Conservation (phyloP, 352 stramenopile genomes). For the Pythium dissotocum region DNA sequence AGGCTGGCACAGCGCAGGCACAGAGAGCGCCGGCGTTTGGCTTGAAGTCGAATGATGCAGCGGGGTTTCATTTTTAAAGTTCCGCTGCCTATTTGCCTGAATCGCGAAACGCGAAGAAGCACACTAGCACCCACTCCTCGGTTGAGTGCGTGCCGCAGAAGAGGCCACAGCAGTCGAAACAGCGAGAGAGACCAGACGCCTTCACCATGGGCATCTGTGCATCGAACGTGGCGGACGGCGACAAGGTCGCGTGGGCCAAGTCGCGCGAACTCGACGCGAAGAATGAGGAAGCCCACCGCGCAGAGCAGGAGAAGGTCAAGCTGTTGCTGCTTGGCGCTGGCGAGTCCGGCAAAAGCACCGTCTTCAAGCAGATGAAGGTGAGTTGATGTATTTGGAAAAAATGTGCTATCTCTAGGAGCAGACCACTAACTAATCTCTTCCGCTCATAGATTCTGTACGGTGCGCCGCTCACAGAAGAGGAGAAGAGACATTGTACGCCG, state of each 20-base stretch:
- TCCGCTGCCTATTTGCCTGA: conserved; percentile 41
- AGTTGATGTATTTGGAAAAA: neutral
- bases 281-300: conserved; percentile 76
- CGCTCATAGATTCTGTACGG: conserved; percentile 79
- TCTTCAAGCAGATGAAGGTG: conserved; percentile 93
- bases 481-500: conserved; percentile 84
- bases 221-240: conserved; percentile 56
- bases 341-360: conserved; percentile 95
- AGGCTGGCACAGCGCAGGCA: neutral
- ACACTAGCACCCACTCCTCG: conserved; percentile 26
- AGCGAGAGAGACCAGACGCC: conserved; percentile 10
- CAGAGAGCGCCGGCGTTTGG: conserved; percentile 12
- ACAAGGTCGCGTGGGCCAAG: conserved; percentile 67
- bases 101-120: conserved; percentile 28
- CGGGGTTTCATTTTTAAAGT: conserved; percentile 78
- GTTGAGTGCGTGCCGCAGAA: conserved; percentile 14
- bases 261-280: conserved; percentile 76
- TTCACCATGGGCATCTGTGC: conserved; percentile 67
- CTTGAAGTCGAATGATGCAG: conserved; percentile 8
- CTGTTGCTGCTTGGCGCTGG: conserved; percentile 93
- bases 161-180: neutral
- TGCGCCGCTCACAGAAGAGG: conserved; percentile 79
- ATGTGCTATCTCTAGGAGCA: neutral
- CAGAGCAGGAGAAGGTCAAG: conserved; percentile 94
- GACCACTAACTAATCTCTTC: neutral